phyloP scores from a whole-genome alignment of 140 eudicot species.

The Cichorium intybus region DNA sequence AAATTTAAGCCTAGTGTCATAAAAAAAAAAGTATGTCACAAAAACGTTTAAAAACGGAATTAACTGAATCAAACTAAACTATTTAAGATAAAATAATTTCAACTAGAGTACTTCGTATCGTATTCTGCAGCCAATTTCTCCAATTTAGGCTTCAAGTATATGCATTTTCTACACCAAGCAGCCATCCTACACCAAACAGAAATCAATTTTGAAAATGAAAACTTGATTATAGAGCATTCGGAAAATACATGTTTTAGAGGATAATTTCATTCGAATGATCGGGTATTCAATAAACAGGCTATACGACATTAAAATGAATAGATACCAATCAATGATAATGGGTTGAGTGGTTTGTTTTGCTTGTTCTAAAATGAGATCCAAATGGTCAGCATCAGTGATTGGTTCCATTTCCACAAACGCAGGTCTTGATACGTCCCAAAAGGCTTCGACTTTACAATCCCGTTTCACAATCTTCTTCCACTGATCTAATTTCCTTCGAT shows the following conservation, averaged over 20 bases:
- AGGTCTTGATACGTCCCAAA: slow-evolving; percentile 69
- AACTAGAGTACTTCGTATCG: slow-evolving; percentile 59
- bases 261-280: neutral
- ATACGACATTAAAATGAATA: neutral
- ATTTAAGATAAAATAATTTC: neutral
- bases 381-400: slow-evolving; percentile 61
- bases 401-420: slow-evolving; percentile 67
- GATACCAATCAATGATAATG: slow-evolving; percentile 84
- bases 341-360: slow-evolving; percentile 61
- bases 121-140: slow-evolving; percentile 91
- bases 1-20: slow-evolving; percentile 50
- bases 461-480: slow-evolving; percentile 40
- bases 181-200: slow-evolving; percentile 79
- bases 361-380: slow-evolving; percentile 55
- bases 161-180: slow-evolving; percentile 97
- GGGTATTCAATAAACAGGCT: neutral
- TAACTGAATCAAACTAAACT: neutral
- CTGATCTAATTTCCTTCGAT: slow-evolving; percentile 37
- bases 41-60: neutral
- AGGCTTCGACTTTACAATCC: slow-evolving; percentile 49
- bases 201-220: neutral
- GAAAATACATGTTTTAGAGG: neutral
- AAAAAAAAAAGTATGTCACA: neutral
- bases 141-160: slow-evolving; percentile 93
- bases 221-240: neutral